Evolutionary conservation across 2,329 filamentous ascomycete genomes (phyloP).

Genomic region (Sporothrix phasma): DNA sequence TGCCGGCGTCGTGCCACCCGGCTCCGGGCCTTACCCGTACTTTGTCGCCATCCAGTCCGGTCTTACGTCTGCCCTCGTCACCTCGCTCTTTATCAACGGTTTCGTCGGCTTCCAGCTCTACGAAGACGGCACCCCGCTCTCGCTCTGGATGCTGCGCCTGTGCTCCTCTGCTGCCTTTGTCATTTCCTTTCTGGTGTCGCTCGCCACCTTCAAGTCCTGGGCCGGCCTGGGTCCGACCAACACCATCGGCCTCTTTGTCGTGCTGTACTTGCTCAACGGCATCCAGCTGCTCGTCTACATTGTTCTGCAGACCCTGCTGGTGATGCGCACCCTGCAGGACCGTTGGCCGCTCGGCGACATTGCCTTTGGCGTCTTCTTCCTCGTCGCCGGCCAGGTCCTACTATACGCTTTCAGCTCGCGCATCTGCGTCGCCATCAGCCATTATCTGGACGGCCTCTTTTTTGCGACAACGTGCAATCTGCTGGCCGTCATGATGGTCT

Average conservation of each 20-base stretch:
- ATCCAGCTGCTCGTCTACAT: conserved; percentile 80
- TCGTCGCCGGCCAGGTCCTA: conserved; percentile 83
- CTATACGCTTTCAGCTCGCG: conserved; percentile 80
- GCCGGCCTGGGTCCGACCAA: conserved; percentile 75
- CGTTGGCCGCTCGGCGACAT: conserved; percentile 94
- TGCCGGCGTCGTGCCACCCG: conserved; percentile 80
- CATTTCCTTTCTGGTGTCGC: conserved; percentile 75
- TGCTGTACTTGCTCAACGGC: conserved; percentile 84
- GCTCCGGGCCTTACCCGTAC: conserved; percentile 73
- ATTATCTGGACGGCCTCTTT: conserved; percentile 91
- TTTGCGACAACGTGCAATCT: conserved; percentile 92
- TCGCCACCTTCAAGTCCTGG: conserved; percentile 90
- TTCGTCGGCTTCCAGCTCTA: conserved; percentile 98
- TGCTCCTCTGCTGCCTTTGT: conserved; percentile 73
- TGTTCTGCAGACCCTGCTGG: conserved; percentile 77
- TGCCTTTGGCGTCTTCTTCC: conserved; percentile 80
- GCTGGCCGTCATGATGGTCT: conserved; percentile 97
- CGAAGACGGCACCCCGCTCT: conserved; percentile 88
- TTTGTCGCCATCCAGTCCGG: conserved; percentile 84
- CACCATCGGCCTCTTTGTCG: conserved; percentile 80
- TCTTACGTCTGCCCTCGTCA: conserved; percentile 73
- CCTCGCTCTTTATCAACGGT: conserved; percentile 87
- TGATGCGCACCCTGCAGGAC: conserved; percentile 82
- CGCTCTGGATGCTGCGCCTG: conserved; percentile 81
- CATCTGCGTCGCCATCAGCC: conserved; percentile 75